These are phyloP conservation scores for Spatholobus suberectus DNA, from an alignment of 306 rosid species.

Conservation along the genomic window DNA sequence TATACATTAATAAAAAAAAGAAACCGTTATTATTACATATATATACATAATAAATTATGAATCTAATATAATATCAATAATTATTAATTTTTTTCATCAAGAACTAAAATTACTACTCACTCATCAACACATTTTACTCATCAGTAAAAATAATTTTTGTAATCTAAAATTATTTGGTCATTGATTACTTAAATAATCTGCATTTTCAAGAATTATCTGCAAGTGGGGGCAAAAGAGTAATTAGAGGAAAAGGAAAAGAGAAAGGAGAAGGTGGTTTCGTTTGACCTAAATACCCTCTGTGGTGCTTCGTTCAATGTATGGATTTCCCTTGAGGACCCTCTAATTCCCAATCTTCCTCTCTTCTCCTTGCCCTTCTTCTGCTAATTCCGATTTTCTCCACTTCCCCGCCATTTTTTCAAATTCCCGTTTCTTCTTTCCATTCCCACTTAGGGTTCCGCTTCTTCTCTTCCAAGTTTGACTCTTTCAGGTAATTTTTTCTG, in stretches of 20 bases:
- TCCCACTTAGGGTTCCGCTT: slow-evolving; percentile 43
- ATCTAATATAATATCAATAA: too few relatives aligned
- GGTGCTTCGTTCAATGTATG: slow-evolving; percentile 7
- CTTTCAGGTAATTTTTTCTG: slow-evolving; percentile 35
- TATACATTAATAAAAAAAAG: too few relatives aligned
- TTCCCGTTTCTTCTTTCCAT: slow-evolving; percentile 36
- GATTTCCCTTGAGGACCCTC: slow-evolving; percentile 76
- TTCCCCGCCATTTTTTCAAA: slow-evolving; percentile 85
- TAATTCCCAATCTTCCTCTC: slow-evolving; percentile 64
- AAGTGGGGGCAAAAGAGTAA: slow-evolving; percentile 64
- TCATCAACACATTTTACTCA: not conserved
- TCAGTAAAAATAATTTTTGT: not conserved
- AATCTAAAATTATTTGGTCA: not conserved
- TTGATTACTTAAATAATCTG: not conserved
- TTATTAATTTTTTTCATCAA: too few relatives aligned
- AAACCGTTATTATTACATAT: too few relatives aligned
- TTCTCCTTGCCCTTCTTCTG: slow-evolving; percentile 65
- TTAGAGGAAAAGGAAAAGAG: slow-evolving; percentile 10
- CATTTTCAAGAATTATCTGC: not conserved
- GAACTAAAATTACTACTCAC: too few relatives aligned
- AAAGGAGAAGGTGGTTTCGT: slow-evolving; percentile 5
- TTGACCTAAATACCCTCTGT: slow-evolving; percentile 81
- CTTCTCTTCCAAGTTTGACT: not conserved
- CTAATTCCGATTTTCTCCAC: slow-evolving; percentile 64
- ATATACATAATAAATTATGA: too few relatives aligned